These are phyloP conservation scores for Cicer judaicum DNA, from an alignment of 306 rosid genomes.

Conservation along the genomic window DNA sequence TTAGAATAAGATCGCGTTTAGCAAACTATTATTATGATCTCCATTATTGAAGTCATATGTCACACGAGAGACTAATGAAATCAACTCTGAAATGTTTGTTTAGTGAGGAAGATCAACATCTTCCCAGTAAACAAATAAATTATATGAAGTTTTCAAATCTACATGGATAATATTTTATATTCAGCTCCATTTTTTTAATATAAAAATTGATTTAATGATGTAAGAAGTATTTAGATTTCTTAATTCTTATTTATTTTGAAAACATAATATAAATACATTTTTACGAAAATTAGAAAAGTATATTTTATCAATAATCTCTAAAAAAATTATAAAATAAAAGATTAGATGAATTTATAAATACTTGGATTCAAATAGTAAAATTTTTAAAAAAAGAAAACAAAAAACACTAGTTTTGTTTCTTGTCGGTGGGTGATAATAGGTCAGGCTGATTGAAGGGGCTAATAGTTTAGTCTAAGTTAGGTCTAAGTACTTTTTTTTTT, in stretches of 20 bases:
- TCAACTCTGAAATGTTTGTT: constrained; percentile 38
- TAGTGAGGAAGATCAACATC: not conserved
- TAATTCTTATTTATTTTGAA: not conserved
- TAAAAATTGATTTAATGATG: not conserved
- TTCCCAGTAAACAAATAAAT: not conserved
- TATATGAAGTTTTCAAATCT: not conserved
- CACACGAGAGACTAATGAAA: constrained; percentile 15
- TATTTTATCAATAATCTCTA: no score
- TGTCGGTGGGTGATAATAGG: no score
- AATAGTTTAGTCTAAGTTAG: rapidly evolving
- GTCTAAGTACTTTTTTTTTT: no score
- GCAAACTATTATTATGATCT: not conserved
- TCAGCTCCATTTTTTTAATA: not conserved
- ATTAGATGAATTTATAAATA: no score
- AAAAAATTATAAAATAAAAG: no score
- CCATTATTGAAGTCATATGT: constrained; percentile 26
- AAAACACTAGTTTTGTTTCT: no score
- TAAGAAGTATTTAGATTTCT: not conserved
- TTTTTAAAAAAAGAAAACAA: no score
- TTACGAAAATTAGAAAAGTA: no score
- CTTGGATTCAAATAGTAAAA: no score
- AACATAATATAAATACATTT: no score
- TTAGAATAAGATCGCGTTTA: not conserved
- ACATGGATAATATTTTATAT: not conserved
- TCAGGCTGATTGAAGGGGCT: no score